Evolutionary conservation across 495 filamentous ascomycete genomes (phyloP), one percentile per base, ranked within the genome.

Genomic region (Xylaria sp.): DNA sequence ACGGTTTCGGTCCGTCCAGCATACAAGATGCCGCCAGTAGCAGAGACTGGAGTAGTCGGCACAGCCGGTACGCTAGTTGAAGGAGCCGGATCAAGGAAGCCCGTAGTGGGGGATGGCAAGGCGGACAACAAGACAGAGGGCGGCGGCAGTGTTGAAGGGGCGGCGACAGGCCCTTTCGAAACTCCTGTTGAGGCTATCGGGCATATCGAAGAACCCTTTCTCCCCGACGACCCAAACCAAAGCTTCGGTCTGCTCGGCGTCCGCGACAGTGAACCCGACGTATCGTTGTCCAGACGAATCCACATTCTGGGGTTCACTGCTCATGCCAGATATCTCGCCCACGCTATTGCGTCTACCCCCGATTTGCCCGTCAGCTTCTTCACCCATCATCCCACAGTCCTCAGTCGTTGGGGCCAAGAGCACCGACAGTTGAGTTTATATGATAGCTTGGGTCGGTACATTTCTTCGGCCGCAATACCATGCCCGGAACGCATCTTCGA

Each of bases 231-330:
- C 11, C 9, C 12, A 26, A 31, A 12, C 24, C 35, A 57, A 15
- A 33, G 3, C 37, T 33, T n/a, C 43, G 9, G n/a, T 19, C 9
- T 52, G 26, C 1, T 14, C 15, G 59, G 66, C 21, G 0, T 55
- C 19, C 0, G 5, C 12, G 52, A 26, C 26, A 15, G 15, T 2
- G 35, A 71, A 12, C 70, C 59, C 12, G 21, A 55, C 19, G 53
- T 69, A 2, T 19, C 29, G 15, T 66, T 73, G 4, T 78, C 81
- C 1, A 78, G 83, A 11, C 76, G 80, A 50, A 82, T 91, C 4
- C 79, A 89, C 69, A 80, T 91, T 21, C 73, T 90, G 65, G 89
- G 89, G 1, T 76, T 81, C 48, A 82, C 84, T 31, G 71, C 78
- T 31, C 72, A 82, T 3, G 89, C 88, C 19, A 82, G 80, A 63